Base-by-base conservation (phyloP, 2,329 filamentous ascomycete species). In the Verticillium longisporum region DNA sequence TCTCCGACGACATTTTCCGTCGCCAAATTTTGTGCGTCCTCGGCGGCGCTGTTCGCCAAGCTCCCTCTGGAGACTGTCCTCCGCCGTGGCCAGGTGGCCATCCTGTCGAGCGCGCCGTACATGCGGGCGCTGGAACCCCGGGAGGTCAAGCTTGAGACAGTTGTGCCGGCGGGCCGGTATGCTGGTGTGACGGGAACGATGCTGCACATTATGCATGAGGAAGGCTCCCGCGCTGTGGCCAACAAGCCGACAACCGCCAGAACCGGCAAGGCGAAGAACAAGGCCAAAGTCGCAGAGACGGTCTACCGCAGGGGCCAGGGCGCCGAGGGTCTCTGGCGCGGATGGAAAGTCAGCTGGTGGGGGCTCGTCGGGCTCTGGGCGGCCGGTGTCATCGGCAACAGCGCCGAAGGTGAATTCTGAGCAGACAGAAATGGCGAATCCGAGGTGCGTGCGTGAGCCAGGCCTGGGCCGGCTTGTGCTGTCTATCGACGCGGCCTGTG, bases 1-100 rank as follows among this genome's bases (percentile, higher is more conserved):
- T 92, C 91, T 6, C 93, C 95, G 0, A 87, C 87, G 54, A 84
- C 90, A 14, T 98, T 96, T 79, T 91, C 89, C 21, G 72, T 97
- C 55, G 86, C 87, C 69, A 91, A 91, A 59, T 97, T 98, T 75
- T 80, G 91, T 66, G 87, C 91, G 14, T 92, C 91, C 2, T 87
- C 88, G 0, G 81, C 87, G 2, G 93, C 96, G 57, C 84, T 98
- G 36, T 90, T 95, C 68, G 75, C 97, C 66, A 93, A 94, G 70
- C 85, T 98, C 13, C 95, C 95, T 0, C 80, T 98, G 4, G 95
- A 99, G 75, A 98, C 94, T 0, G 90, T 97, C 15, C 83, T 98
- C 7, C 88, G 95, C 56, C 86, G 95, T 62, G 94, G 91, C 5
- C 95, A 99, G 74, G 88, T 95, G 62, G 81, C 88, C 1, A 86